Base-by-base conservation (phyloP, 2,329 filamentous ascomycete species). In the Escovopsis weberi region DNA sequence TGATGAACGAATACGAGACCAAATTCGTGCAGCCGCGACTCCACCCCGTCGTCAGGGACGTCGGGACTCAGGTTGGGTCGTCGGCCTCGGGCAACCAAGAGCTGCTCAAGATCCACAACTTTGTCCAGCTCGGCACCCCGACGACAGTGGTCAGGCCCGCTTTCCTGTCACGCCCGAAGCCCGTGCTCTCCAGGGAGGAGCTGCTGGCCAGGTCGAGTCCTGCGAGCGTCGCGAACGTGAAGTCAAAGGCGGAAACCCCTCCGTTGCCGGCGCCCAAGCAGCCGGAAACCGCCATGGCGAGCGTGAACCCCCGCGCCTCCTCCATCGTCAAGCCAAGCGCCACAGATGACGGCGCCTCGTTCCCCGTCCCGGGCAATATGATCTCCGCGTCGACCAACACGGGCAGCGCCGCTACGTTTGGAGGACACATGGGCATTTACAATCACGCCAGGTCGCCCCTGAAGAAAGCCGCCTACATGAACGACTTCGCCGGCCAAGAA, bases 21-120 rank as follows among this genome's bases (percentile, higher is more conserved):
- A 98, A 98, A 65, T 95, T 82, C 55, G 91, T 98, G 1, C 86
- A 93, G 55, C 91, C 91, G 2, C 74, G 80, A 10, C 75, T 94
- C n/a, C 84, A 93, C 52, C 84, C 82, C 7, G 69, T 83, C 5
- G 84, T 93, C 50, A 65, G 74, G 42, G 73, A 78, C 76, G 86
- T 89, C 1, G 83, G 78, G 6, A 91, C 83, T 1, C 89, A 96
- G 59, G 86, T 89, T 1, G 83, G 78, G 6, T 91, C 83, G 1
- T 89, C 96, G 59, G 80, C 82, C 45, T 77, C 75, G 34, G 61
- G 63, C 38, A 66, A 70, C 12, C 61, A 66, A 8, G 6, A 28
- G 26, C 61, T 61, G 8, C 53, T 57, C 7, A 60, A 65, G 32
- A 55, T 59, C 7, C 55, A 62, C 33, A 70, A 70, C 34, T 61